Base-by-base conservation (phyloP, 192 early-diverging fungal species). In the Backusella sp. region DNA sequence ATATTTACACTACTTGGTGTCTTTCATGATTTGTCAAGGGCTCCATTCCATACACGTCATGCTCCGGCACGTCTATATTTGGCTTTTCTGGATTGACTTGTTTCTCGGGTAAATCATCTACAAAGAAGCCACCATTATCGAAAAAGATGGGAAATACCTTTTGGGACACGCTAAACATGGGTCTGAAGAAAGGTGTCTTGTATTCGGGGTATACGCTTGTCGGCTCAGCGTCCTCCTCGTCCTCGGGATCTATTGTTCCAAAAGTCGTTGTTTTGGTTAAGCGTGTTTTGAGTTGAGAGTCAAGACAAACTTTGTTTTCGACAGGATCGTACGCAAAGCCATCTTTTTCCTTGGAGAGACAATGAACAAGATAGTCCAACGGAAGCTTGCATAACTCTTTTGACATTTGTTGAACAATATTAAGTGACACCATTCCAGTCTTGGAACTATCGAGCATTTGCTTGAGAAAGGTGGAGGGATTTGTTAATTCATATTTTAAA, bases 71-170 rank as follows among this genome's bases (percentile, higher is more conserved):
- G 12, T 28, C 21, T 12, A 62, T 28, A 9, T 26, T 62, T 4
- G 56, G 56, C 23, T 62, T 28, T 62, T 62, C 56, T 62, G 56
- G 3, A 62, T 62, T 28, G 56, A 62, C 56, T 62, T 62, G 56
- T 28, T 62, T 62, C 56, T 62, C 56, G 12, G 56, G 56, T 62
- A 62, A 62, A 62, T 62, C 23, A 62, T 62, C 56, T 8, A 62
- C 56, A 28, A 11, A 62, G 23, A 62, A 62, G 23, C 9, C 12
- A 14, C 15, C 56, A 14, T 62, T 28, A 62, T 62, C 56, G 26
- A 62, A 62, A 62, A 62, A 62, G 56, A 62, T 62, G 56, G 56
- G 56, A 62, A 62, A 62, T 26, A 62, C 26, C 56, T 62, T 62
- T 9, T 62, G 9, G 6, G 56, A 21, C 14, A 28, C 14, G 23